These are phyloP conservation scores for Beauveria sp. DNA, from an alignment of 2,329 filamentous ascomycete genomes.

Conservation along the genomic window DNA sequence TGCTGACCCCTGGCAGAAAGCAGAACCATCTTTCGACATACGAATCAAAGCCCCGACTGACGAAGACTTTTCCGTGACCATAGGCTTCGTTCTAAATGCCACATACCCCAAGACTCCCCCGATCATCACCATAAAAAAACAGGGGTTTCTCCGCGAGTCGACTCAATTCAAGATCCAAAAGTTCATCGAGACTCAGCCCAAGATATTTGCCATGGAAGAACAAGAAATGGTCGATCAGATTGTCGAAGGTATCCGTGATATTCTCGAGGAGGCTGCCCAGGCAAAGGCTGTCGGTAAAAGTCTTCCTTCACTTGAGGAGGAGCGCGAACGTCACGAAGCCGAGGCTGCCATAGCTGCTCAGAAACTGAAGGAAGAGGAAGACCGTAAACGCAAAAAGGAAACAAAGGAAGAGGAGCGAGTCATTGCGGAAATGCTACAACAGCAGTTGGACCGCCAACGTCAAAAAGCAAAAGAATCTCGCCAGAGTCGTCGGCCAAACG, in stretches of 20 bases:
- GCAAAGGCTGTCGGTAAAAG: slow-evolving; percentile 67
- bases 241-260: slow-evolving; percentile 61
- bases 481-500: slow-evolving; percentile 47
- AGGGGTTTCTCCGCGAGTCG: slow-evolving; percentile 58
- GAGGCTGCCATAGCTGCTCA: slow-evolving; percentile 54
- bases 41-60: slow-evolving; percentile 67
- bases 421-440: slow-evolving; percentile 62
- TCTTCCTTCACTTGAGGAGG: slow-evolving; percentile 80
- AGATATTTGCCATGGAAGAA: slow-evolving; percentile 42
- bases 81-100: slow-evolving; percentile 77
- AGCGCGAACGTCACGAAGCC: slow-evolving; percentile 76
- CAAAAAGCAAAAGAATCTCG: slow-evolving; percentile 58
- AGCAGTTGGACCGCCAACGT: slow-evolving; percentile 62
- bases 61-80: slow-evolving; percentile 59
- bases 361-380: slow-evolving; percentile 46
- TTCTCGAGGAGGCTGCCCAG: slow-evolving; percentile 79
- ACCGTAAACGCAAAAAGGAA: slow-evolving; percentile 47
- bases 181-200: slow-evolving; percentile 52
- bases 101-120: slow-evolving; percentile 86
- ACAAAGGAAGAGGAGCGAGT: slow-evolving; percentile 61
- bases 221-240: slow-evolving; percentile 59
- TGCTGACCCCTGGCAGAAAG: slow-evolving; percentile 47
- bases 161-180: slow-evolving; percentile 64
- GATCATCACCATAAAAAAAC: slow-evolving; percentile 59
- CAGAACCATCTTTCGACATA: slow-evolving; percentile 76